These are phyloP conservation scores for Mycena epipterygia DNA, from an alignment of 768 basidiomycete species.

Conservation along the genomic window DNA sequence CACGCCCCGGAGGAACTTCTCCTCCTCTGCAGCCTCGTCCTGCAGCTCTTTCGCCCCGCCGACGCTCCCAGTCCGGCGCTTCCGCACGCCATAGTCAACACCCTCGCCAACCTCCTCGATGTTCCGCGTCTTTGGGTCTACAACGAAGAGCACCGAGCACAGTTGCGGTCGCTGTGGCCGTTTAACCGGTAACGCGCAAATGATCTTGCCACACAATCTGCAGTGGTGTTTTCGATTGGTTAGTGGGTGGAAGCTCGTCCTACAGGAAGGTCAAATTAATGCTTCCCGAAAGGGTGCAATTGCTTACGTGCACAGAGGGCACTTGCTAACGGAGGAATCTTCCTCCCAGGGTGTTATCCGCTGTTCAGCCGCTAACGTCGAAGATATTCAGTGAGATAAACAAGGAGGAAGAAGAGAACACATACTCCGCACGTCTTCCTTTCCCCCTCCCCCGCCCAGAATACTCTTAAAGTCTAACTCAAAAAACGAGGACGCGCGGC, in stretches of 20 bases:
- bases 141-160: constrained; percentile 89
- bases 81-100: constrained; percentile 85
- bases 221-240: constrained; percentile 98
- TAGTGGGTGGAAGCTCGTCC: constrained; percentile 86
- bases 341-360: constrained; percentile 96
- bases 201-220: constrained; percentile 90
- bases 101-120: constrained; percentile 91
- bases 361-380: constrained; percentile 80
- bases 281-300: background rate
- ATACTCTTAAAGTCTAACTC: constrained; percentile 76
- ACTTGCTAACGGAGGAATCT: constrained; percentile 80
- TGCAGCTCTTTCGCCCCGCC: constrained; percentile 50
- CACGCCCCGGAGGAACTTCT: constrained; percentile 91
- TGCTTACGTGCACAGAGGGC: constrained; percentile 87
- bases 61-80: constrained; percentile 52
- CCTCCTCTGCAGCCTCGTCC: constrained; percentile 67
- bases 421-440: constrained; percentile 78
- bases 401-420: constrained; percentile 8
- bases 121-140: constrained; percentile 80
- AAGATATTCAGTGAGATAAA: background rate
- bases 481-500: constrained; percentile 79
- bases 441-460: constrained; percentile 64
- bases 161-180: constrained; percentile 72
- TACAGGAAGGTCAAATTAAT: constrained; percentile 36
- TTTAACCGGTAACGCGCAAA: constrained; percentile 90